These are phyloP conservation scores for Pharnaceum exiguum DNA, from an alignment of 148 eudicot species.

Conservation along the genomic window DNA sequence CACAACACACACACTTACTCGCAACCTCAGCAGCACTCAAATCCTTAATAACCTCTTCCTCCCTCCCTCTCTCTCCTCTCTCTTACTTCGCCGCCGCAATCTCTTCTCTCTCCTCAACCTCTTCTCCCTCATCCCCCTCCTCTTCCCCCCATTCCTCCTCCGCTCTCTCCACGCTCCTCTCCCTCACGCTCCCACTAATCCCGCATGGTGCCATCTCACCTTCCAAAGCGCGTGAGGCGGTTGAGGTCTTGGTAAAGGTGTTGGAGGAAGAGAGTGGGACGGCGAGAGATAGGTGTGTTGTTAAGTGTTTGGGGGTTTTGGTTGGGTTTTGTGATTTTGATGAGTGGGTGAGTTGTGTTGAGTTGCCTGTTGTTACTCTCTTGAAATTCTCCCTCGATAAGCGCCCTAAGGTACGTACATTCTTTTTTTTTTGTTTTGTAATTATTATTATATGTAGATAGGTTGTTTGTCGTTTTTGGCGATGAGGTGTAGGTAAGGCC, in stretches of 20 bases:
- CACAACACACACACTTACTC: constrained; percentile 83
- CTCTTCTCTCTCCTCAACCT: constrained; percentile 32
- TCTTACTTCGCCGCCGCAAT: constrained; percentile 84
- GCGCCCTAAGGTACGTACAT: constrained; percentile 69
- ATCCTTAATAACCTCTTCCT: constrained; percentile 48
- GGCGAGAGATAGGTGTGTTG: constrained; percentile 59
- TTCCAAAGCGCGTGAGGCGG: constrained; percentile 46
- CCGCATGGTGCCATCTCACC: constrained; percentile 23
- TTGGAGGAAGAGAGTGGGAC: constrained; percentile 32
- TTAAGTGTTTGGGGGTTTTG: constrained; percentile 84
- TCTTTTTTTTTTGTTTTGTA: not conserved
- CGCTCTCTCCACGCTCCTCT: constrained; percentile 58
- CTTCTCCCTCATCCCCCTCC: too few relatives aligned
- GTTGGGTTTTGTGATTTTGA: constrained; percentile 56
- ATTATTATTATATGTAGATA: not conserved
- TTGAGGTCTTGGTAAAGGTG: constrained; percentile 36
- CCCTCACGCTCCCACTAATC: constrained; percentile 58
- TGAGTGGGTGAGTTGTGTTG: constrained; percentile 56
- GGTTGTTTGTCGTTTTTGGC: too few relatives aligned
- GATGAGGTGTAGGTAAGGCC: too few relatives aligned
- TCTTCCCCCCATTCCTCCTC: constrained; percentile 51
- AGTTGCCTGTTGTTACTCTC: constrained; percentile 46
- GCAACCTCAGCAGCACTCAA: constrained; percentile 85
- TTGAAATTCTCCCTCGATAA: constrained; percentile 61
- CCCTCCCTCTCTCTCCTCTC: constrained; percentile 53